Evolutionary conservation across 2,329 filamentous ascomycete genomes (phyloP).

Genomic region (Bisporella sp.): DNA sequence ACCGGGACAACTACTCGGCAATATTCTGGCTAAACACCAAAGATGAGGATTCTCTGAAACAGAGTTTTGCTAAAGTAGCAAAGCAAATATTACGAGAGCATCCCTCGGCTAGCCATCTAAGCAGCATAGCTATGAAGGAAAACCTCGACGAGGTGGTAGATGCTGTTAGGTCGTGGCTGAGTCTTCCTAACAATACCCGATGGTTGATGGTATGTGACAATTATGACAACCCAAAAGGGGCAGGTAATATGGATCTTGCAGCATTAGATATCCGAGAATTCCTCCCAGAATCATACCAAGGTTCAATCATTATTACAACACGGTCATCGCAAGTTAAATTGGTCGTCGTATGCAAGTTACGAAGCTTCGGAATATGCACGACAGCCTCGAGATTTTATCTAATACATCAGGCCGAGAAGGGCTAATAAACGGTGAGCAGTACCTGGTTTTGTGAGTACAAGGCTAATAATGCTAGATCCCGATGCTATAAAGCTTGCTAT

Average conservation of each 20-base stretch:
- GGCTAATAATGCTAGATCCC: constrained; percentile 1
- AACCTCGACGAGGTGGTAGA: constrained; percentile 2
- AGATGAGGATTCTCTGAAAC: neutral
- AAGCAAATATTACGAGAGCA: neutral
- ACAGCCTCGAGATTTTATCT: constrained; percentile 3
- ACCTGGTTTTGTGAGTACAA: neutral
- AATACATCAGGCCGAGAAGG: constrained; percentile 2
- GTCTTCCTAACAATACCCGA: too few species aligned
- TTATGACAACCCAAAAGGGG: neutral
- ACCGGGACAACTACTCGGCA: too few species aligned
- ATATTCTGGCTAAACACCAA: too few species aligned
- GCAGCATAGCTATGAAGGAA: neutral
- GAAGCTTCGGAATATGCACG: constrained; percentile 2
- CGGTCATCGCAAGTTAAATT: too few species aligned
- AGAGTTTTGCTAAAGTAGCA: neutral
- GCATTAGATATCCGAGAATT: neutral
- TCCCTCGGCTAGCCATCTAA: neutral
- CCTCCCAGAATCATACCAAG: constrained; percentile 2
- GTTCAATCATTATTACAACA: neutral
- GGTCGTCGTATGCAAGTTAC: neutral
- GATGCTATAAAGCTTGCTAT: neutral
- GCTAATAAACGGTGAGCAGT: constrained; percentile 1
- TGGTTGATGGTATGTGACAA: too few species aligned
- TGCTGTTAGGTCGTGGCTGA: too few species aligned
- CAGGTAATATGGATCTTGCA: neutral